Conservation (phyloP, 2,329 filamentous ascomycete genomes). For the Juglanconis oblonga region DNA sequence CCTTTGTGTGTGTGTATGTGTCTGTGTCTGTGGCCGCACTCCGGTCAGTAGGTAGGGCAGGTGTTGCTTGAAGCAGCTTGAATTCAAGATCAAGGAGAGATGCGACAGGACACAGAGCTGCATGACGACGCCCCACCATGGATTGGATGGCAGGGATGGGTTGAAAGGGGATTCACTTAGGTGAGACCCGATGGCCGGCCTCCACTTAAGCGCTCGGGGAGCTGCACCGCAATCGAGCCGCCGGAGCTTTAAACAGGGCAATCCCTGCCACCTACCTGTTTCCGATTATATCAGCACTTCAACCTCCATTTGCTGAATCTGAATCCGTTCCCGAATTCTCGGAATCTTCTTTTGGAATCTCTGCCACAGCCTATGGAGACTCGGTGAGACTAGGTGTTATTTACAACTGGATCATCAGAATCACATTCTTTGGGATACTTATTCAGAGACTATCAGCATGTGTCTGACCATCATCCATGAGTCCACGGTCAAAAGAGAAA, state of each 20-base stretch:
- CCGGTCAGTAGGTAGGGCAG: neutral
- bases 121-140: constrained; percentile 5
- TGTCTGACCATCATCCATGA: too few species aligned
- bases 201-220: neutral
- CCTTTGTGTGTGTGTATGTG: neutral
- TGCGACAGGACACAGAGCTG: constrained; percentile 4
- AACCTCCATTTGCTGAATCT: neutral
- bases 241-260: neutral
- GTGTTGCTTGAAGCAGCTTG: neutral
- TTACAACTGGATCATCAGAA: too few species aligned
- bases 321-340: too few species aligned
- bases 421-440: too few species aligned
- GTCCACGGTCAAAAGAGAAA: too few species aligned
- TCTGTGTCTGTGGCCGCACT: neutral
- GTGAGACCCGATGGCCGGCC: neutral
- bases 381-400: too few species aligned
- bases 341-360: too few species aligned
- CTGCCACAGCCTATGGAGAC: too few species aligned
- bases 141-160: neutral
- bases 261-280: neutral
- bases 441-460: too few species aligned
- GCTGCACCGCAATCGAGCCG: neutral
- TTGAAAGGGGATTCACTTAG: too few species aligned
- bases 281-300: neutral
- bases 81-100: neutral